Base-by-base conservation (phyloP, 257 asterid species). In the Phtheirospermum japonicum region DNA sequence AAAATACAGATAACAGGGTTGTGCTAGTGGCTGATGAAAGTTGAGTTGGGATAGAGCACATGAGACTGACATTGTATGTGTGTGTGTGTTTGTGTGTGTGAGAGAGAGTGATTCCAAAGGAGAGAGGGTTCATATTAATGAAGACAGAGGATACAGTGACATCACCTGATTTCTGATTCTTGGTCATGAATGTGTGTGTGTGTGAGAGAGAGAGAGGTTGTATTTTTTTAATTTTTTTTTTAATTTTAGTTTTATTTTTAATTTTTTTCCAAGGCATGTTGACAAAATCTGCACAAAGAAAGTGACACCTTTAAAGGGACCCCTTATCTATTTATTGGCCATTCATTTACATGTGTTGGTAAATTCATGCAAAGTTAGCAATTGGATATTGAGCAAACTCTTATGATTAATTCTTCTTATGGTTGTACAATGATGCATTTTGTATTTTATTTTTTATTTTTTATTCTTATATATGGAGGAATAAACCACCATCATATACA, bases 11-110 rank as follows among this genome's bases (percentile, higher is more conserved):
- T 68, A 73, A 77, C 59, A 68, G 63, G 45, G 39, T 49, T 31
- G 42, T 6, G 42, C 34, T 66, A 72, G 79, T 79, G 85, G 87
- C 71, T 76, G 82, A 71, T 69, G 82, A 73, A 60, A 57, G 68
- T 59, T 69, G 53, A 49, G 69, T 13, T 40, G 75, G 66, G 92
- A 83, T 82, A 75, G 61, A 77, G 72, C 77, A 82, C 90, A 72
- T 77, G 95, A 82, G 85, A 84, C 85, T 80, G 93, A 79, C 86
- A 78, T 63, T 64, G 79, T 61, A 74, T 71, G 73, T 63, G 66
- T 53, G 68, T 31, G 52, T 45, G 52, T 11, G 17, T 36, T n/a
- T n/a, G 42, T 14, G 53, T 14, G 53, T 14, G 26, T 43, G 66
- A 61, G 50, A 69, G 73, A 59, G 64, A 42, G 65, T 59, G 67